These are phyloP conservation scores for Lachnellula subtilissima DNA, from an alignment of 2,329 filamentous ascomycete genomes.

Conservation along the genomic window DNA sequence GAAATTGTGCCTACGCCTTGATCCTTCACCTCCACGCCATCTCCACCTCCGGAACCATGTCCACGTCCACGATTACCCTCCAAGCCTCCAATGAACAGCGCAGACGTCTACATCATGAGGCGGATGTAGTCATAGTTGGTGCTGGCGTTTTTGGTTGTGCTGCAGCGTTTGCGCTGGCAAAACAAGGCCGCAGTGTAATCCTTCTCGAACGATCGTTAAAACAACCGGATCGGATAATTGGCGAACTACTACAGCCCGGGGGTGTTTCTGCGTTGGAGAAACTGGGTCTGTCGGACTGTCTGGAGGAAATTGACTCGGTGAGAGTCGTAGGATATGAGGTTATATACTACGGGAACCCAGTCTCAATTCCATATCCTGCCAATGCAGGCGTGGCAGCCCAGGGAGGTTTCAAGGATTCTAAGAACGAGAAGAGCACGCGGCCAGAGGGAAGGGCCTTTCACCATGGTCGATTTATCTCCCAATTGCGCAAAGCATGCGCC, in stretches of 20 bases:
- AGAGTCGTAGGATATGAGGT: conserved; percentile 83
- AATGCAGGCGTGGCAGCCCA: conserved; percentile 38
- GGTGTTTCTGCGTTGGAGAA: conserved; percentile 76
- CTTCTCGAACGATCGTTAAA: conserved; percentile 84
- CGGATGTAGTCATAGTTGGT: conserved; percentile 86
- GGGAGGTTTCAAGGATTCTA: conserved; percentile 17
- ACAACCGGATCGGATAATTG: conserved; percentile 92
- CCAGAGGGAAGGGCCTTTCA: conserved; percentile 82
- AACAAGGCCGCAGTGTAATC: conserved; percentile 86
- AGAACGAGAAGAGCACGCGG: conserved; percentile 35
- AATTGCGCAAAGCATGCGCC: conserved; percentile 70
- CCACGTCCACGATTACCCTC: conserved; percentile 12
- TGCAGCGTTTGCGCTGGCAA: conserved; percentile 75
- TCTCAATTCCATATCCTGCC: conserved; percentile 74
- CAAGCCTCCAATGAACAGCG: conserved; percentile 35
- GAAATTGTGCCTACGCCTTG: not conserved
- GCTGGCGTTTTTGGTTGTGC: conserved; percentile 88
- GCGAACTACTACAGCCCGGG: conserved; percentile 90
- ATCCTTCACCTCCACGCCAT: not conserved
- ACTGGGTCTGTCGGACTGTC: conserved; percentile 73
- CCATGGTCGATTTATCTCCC: conserved; percentile 87
- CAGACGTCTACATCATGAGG: conserved; percentile 54
- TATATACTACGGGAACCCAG: conserved; percentile 69
- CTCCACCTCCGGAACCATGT: not conserved
- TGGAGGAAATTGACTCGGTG: conserved; percentile 85